These are phyloP conservation scores for Lablab purpureus DNA, from an alignment of 306 rosid species.

Conservation along the genomic window DNA sequence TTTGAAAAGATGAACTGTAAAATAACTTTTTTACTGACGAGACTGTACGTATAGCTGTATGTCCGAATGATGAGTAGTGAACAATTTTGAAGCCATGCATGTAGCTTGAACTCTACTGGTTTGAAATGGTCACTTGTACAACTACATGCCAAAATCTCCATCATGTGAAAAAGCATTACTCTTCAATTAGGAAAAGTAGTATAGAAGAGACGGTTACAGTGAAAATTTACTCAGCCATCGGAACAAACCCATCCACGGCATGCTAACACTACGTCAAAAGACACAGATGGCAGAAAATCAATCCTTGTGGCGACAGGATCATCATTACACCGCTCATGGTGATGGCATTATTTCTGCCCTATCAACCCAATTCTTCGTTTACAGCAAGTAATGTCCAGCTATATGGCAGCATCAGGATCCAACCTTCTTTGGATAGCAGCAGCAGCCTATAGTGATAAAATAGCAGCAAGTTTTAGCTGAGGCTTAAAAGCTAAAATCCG, in stretches of 20 bases:
- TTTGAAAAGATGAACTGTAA: not conserved
- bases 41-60: not conserved
- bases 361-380: constrained; percentile 26
- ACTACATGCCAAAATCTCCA: not conserved
- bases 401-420: constrained; percentile 89
- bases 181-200: not conserved
- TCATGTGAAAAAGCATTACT: constrained; percentile 8
- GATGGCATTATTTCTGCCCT: constrained; percentile 21
- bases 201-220: not conserved
- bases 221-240: constrained; percentile 10
- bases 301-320: constrained; percentile 22
- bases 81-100: constrained; percentile 20
- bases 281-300: constrained; percentile 25
- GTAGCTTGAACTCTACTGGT: constrained; percentile 8
- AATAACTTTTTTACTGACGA: not conserved
- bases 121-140: constrained; percentile 13
- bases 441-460: constrained; percentile 72
- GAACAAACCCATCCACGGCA: constrained; percentile 1
- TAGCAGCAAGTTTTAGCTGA: constrained; percentile 29
- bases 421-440: constrained; percentile 97
- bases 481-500: constrained; percentile 9
- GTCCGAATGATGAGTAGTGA: not conserved
- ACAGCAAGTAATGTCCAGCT: constrained; percentile 28
- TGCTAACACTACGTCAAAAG: constrained; percentile 10
- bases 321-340: constrained; percentile 20